These are phyloP conservation scores for Globisporangium takayamanum DNA, from an alignment of 352 stramenopile genomes.

Conservation along the genomic window DNA sequence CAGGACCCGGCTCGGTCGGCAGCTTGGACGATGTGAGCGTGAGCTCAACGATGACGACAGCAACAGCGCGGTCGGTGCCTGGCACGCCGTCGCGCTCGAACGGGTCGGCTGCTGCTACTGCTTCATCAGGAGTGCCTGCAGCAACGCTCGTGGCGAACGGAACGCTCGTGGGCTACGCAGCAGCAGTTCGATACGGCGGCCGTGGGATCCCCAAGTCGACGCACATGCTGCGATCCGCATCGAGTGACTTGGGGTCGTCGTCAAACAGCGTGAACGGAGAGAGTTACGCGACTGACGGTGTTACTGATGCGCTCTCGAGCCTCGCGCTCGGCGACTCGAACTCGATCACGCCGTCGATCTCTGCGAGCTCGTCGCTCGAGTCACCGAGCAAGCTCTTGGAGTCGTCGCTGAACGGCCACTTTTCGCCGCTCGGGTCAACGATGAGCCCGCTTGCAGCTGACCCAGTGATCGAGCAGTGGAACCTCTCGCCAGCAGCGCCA, in stretches of 20 bases:
- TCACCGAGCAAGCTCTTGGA: constrained; percentile 48
- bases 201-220: constrained; percentile 30
- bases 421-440: constrained; percentile 48
- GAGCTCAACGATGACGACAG: constrained; percentile 38
- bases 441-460: constrained; percentile 49
- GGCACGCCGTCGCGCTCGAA: constrained; percentile 48
- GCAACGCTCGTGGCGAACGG: constrained; percentile 40
- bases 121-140: constrained; percentile 16
- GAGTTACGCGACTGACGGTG: constrained; percentile 28
- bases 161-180: constrained; percentile 67
- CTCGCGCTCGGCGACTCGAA: constrained; percentile 52
- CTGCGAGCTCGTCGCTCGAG: constrained; percentile 42
- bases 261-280: constrained; percentile 30
- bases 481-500: constrained; percentile 48
- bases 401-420: constrained; percentile 23
- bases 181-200: constrained; percentile 67
- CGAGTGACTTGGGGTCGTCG: constrained; percentile 20
- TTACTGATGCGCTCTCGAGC: constrained; percentile 66
- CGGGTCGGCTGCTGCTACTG: constrained; percentile 24
- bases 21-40: constrained; percentile 63
- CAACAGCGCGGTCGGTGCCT: constrained; percentile 47
- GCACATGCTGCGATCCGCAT: constrained; percentile 5
- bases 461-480: constrained; percentile 77
- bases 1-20: constrained; percentile 60
- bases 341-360: constrained; percentile 32